phyloP scores from a whole-genome alignment of 495 filamentous ascomycete species.

The Daldinia bambusicola region DNA sequence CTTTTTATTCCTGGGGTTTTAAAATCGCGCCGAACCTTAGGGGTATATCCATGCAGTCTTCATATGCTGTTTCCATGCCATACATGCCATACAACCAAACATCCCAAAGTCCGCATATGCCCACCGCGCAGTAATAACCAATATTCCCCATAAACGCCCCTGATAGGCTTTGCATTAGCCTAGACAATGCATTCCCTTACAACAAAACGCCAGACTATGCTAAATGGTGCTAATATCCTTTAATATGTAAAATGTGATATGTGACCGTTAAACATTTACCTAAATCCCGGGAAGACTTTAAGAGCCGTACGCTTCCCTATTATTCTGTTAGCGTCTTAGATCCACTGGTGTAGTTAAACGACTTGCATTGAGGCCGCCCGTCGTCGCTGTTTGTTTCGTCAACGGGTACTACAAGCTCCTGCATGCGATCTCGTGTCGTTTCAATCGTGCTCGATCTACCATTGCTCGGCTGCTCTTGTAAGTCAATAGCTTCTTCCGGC shows the following conservation, averaged over 20 bases:
- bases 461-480: conserved; percentile 35
- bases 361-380: conserved; percentile 47
- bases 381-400: conserved; percentile 50
- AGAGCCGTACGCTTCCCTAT: conserved; percentile 43
- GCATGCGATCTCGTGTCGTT: conserved; percentile 42
- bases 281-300: conserved; percentile 42
- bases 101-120: conserved; percentile 26
- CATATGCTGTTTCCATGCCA: conserved; percentile 34
- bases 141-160: conserved; percentile 25
- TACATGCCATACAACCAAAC: conserved; percentile 32
- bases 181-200: conserved; percentile 26
- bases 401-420: conserved; percentile 44
- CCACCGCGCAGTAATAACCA: conserved; percentile 5
- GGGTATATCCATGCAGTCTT: conserved; percentile 46
- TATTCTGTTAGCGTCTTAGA: conserved; percentile 19
- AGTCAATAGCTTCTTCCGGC: conserved; percentile 37
- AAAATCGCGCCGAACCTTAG: conserved; percentile 21
- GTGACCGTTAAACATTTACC: conserved; percentile 20
- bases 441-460: conserved; percentile 21
- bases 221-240: conserved; percentile 24
- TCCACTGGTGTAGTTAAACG: background rate
- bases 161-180: conserved; percentile 11
- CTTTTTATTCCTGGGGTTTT: conserved; percentile 3
- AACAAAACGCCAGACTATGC: conserved; percentile 39
- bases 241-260: conserved; percentile 4